These are phyloP conservation scores for Marasmius tenuissimus DNA, from an alignment of 1,284 basidiomycete genomes.

Conservation along the genomic window DNA sequence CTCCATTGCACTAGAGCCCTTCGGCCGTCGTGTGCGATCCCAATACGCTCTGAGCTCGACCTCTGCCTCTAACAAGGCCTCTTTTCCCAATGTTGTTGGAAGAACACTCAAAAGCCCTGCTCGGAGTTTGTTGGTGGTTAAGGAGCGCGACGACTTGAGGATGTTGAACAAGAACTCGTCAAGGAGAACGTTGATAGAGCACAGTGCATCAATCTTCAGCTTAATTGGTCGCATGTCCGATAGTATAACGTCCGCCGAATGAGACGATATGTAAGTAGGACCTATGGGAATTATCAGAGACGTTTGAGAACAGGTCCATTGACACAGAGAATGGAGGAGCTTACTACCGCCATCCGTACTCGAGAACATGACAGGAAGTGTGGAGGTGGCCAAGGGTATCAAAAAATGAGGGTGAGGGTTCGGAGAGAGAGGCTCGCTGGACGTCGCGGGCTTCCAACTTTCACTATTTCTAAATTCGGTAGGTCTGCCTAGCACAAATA, in stretches of 20 bases:
- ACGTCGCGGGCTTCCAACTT: not conserved
- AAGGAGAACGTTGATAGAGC: constrained; percentile 79
- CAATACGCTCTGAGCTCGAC: constrained; percentile 85
- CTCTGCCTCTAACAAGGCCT: constrained; percentile 90
- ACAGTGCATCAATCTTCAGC: constrained; percentile 72
- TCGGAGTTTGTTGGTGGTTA: constrained; percentile 76
- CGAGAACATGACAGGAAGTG: constrained; percentile 35
- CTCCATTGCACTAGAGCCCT: constrained; percentile 35
- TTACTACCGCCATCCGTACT: constrained; percentile 34
- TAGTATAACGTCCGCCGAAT: constrained; percentile 85
- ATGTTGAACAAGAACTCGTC: constrained; percentile 85
- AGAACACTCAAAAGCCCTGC: constrained; percentile 71
- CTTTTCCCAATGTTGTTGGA: constrained; percentile 80
- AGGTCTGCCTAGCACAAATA: no score
- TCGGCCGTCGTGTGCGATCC: constrained; percentile 57
- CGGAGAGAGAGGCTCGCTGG: not conserved
- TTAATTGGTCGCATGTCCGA: constrained; percentile 90
- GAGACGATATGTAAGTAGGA: constrained; percentile 73
- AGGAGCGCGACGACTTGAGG: constrained; percentile 68
- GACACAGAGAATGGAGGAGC: constrained; percentile 13
- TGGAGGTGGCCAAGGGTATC: not conserved
- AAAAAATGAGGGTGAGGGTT: not conserved
- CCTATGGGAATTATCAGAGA: constrained; percentile 29
- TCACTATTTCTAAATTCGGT: no score
- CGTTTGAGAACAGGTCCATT: not conserved